Base-by-base conservation (phyloP, 2,329 filamentous ascomycete species). In the Ascosphaera aggregata region DNA sequence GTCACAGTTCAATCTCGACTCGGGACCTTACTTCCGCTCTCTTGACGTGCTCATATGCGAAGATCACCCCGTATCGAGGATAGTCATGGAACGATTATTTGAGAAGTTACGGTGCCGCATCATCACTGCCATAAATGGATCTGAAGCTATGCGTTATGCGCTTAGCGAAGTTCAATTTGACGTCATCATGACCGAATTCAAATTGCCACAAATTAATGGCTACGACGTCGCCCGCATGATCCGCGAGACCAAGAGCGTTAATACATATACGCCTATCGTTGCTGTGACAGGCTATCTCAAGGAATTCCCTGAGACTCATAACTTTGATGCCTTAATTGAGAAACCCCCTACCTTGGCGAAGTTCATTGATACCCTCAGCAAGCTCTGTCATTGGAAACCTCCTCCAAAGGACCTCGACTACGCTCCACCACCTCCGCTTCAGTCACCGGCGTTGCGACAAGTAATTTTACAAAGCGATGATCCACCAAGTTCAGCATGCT, bases 91-190 rank as follows among this genome's bases (percentile, higher is more conserved):
- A 53, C 89, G 92, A 49, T 63, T 98, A 5, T 67, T 98, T 39
- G 89, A 98, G 56, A 98, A 95, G 59, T 64, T 95, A 27, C 78
- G 82, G 27, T 98, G 89, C 51, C 80, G 89, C 34, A 94, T 86
- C 7, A 89, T 98, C 49, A 84, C 81, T 2, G 86, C 89, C 3
- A 69, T 76, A 2, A 93, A 85, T 48, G 89, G 89, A 1, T 76
- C 81, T 0, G 89, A 98, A 52, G 89, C 86, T 9, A 77, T 93
- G 49, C 74, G 86, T 17, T 93, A 89, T 57, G 84, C 89, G 19
- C 80, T 92, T 66, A 86, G 86, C 51, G 86, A 95, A 53, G 86
- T 98, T 53, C 92, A 95, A 52, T 98, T 95, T 52, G 89, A 98
- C 57, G 82, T 94, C 49, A 94, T 98, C 54, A 89, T 98, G 65